These are phyloP conservation scores for Arctostaphylos glauca DNA, from an alignment of 148 eudicot genomes.

Conservation along the genomic window DNA sequence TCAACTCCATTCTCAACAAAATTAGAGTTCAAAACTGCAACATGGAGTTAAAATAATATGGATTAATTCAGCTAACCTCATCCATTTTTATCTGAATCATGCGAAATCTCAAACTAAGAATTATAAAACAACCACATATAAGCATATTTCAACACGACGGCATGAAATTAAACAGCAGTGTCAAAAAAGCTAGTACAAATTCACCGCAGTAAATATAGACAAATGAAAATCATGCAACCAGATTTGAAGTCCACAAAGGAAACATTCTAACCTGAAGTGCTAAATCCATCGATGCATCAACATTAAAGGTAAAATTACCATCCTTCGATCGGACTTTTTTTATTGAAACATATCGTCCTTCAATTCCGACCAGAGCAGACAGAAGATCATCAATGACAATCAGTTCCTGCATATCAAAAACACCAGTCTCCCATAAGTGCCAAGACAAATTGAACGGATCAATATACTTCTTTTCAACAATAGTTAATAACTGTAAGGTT, in stretches of 20 bases:
- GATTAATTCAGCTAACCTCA: background rate
- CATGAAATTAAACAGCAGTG: background rate
- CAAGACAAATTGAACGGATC: background rate
- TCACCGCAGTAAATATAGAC: background rate
- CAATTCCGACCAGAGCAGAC: conserved; percentile 83
- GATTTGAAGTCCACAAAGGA: background rate
- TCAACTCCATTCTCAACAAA: background rate
- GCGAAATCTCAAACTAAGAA: background rate
- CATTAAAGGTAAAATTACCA: conserved; percentile 49
- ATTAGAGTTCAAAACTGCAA: background rate
- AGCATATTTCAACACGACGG: background rate
- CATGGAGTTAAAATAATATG: background rate
- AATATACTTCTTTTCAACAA: background rate
- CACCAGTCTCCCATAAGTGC: conserved; percentile 1
- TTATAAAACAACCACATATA: background rate
- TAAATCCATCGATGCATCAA: conserved; percentile 96
- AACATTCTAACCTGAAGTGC: conserved; percentile 74
- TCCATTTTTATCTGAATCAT: background rate
- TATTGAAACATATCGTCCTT: conserved; percentile 84
- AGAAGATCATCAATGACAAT: conserved; percentile 91
- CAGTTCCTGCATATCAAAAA: conserved; percentile 58
- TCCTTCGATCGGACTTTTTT: conserved; percentile 51
- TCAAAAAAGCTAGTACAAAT: background rate
- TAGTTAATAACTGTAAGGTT: background rate
- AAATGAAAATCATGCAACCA: background rate